These are phyloP conservation scores for Telopea speciosissima DNA, from an alignment of 177 flowering plant genomes.

Conservation along the genomic window DNA sequence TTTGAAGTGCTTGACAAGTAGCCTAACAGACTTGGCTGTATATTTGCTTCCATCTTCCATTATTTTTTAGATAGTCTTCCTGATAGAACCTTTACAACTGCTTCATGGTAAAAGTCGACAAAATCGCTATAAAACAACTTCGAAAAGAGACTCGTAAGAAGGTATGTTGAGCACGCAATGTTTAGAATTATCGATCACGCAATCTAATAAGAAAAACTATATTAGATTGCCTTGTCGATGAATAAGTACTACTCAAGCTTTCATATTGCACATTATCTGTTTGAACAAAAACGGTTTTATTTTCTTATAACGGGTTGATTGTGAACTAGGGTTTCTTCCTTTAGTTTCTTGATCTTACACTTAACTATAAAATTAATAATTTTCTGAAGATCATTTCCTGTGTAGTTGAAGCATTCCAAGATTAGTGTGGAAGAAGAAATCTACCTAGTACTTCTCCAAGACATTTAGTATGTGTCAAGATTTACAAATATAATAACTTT, in stretches of 20 bases:
- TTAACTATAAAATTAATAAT: too few species aligned
- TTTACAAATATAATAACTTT: not conserved
- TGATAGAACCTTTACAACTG: constrained; percentile 3
- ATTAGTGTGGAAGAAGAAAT: too few species aligned
- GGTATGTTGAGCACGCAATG: not conserved
- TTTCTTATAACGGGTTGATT: not conserved
- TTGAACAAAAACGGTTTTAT: not conserved
- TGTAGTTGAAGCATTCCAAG: not conserved
- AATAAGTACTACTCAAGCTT: too few species aligned
- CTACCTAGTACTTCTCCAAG: not conserved
- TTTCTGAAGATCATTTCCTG: too few species aligned
- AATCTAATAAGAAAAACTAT: not conserved
- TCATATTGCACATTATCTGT: not conserved
- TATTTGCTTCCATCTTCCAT: not conserved
- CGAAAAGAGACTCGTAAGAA: not conserved
- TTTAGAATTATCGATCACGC: constrained; percentile 4
- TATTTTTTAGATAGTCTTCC: constrained; percentile 1
- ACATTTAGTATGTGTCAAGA: not conserved
- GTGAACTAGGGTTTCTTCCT: not conserved
- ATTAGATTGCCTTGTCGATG: not conserved
- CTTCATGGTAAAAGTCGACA: constrained; percentile 12
- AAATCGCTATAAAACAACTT: not conserved
- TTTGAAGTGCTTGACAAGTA: constrained; percentile 18
- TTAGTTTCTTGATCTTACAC: too few species aligned
- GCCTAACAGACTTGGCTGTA: constrained; percentile 1